Evolutionary conservation across 1,284 basidiomycete species (phyloP).

Genomic region (Pseudozyma sp.): DNA sequence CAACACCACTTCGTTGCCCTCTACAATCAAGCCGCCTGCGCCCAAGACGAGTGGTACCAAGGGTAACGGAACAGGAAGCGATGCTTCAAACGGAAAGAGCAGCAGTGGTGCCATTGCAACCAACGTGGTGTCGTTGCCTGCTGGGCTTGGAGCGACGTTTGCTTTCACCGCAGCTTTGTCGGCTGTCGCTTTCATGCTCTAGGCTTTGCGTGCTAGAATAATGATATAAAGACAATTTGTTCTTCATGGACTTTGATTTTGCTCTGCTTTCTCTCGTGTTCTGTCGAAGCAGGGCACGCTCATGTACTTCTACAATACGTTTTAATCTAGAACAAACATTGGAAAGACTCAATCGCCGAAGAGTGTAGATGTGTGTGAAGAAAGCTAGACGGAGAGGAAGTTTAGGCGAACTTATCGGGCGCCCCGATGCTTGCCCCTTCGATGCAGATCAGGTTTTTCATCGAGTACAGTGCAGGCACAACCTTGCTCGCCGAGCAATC

Average conservation of each 20-base stretch:
- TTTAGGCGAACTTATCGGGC: too few species aligned
- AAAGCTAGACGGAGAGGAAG: too few species aligned
- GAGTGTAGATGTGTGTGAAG: too few species aligned
- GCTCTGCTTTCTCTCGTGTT: background rate
- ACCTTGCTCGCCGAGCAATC: too few species aligned
- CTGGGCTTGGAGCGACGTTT: constrained; percentile 1
- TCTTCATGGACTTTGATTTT: background rate
- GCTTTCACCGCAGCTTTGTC: constrained; percentile 9
- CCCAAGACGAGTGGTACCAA: constrained; percentile 16
- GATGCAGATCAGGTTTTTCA: too few species aligned
- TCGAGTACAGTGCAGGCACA: too few species aligned
- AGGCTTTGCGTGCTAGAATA: background rate
- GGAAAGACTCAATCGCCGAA: too few species aligned
- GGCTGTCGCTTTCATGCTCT: constrained; percentile 6
- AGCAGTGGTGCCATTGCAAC: constrained; percentile 4
- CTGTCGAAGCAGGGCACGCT: too few species aligned
- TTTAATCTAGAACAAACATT: too few species aligned
- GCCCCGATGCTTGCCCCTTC: too few species aligned
- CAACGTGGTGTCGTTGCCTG: background rate
- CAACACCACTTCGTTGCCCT: constrained; percentile 23
- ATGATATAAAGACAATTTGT: background rate
- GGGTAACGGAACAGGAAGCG: constrained; percentile 10
- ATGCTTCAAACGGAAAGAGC: constrained; percentile 3
- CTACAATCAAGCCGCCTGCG: constrained; percentile 35
- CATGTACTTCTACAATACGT: too few species aligned